Conservation (phyloP, 2,329 filamentous ascomycete genomes). For the Stagonosporopsis cucurbitacearum region DNA sequence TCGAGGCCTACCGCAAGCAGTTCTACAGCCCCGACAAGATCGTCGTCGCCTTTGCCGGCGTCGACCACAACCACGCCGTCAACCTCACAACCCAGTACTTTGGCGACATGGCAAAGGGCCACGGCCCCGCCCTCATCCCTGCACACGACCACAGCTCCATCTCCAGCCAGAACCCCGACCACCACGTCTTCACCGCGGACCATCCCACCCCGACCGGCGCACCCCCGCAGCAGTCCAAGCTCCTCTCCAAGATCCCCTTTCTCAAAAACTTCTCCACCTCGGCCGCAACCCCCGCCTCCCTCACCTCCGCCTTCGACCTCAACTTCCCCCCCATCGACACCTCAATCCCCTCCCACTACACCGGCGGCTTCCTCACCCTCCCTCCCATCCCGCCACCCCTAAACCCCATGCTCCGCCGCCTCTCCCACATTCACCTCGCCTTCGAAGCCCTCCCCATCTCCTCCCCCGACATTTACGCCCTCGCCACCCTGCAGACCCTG, state of each 20-base stretch:
- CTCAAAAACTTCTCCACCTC: constrained; percentile 87
- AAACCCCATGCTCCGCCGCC: constrained; percentile 77
- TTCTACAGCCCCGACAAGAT: constrained; percentile 92
- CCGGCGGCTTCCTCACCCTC: constrained; percentile 88
- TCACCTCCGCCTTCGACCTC: constrained; percentile 56
- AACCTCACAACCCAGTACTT: constrained; percentile 83
- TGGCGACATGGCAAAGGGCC: constrained; percentile 78
- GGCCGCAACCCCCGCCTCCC: constrained; percentile 65
- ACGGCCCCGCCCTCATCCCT: constrained; percentile 52
- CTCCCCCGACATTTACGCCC: constrained; percentile 91
- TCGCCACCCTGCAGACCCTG: constrained; percentile 93
- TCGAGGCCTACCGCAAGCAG: constrained; percentile 77
- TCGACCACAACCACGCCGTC: constrained; percentile 81
- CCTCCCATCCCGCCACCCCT: constrained; percentile 78
- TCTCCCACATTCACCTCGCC: constrained; percentile 93
- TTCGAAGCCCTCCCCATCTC: constrained; percentile 94
- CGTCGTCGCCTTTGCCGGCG: constrained; percentile 93
- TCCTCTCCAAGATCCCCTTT: constrained; percentile 86
- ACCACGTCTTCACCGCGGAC: constrained; percentile 55
- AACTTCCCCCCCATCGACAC: constrained; percentile 62
- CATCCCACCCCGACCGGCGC: constrained; percentile 47
- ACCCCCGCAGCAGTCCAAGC: constrained; percentile 63
- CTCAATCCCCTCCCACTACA: constrained; percentile 77
- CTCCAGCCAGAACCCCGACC: constrained; percentile 37
- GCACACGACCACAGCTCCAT: constrained; percentile 31